These are phyloP conservation scores for Balansia obtecta DNA, from an alignment of 2,329 filamentous ascomycete species.

Conservation along the genomic window DNA sequence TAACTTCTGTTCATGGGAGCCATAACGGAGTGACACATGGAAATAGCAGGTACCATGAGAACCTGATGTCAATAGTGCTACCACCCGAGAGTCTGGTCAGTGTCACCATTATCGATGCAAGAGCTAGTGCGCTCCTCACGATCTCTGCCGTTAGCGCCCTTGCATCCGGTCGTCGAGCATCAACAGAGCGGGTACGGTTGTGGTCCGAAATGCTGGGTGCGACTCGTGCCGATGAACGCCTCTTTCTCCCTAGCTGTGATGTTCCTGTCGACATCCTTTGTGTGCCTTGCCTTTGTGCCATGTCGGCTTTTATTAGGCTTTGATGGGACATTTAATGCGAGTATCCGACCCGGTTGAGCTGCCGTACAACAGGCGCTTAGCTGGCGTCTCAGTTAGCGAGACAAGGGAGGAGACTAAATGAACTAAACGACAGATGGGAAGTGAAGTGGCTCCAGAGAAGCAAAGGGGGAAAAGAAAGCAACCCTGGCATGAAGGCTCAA, in stretches of 20 bases:
- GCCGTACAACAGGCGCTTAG: neutral
- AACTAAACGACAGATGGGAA: neutral
- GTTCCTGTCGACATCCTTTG: neutral
- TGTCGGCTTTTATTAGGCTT: conserved; percentile 1
- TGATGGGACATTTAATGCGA: conserved; percentile 3
- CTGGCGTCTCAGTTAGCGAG: conserved; percentile 9
- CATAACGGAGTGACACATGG: neutral
- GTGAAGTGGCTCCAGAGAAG: neutral
- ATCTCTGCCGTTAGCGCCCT: conserved; percentile 5
- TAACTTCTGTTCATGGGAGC: neutral
- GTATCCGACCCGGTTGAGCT: conserved; percentile 3
- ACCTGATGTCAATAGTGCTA: conserved; percentile 1
- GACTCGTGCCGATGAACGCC: neutral
- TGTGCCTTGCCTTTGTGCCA: neutral
- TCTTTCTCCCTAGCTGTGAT: neutral
- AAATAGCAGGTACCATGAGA: neutral
- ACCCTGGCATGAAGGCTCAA: neutral
- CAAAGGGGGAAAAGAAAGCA: neutral
- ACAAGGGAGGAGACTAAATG: neutral
- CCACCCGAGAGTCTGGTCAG: conserved; percentile 2
- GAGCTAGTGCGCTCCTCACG: conserved; percentile 1
- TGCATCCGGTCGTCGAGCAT: conserved; percentile 2
- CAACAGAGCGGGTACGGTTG: neutral
- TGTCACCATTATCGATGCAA: neutral
- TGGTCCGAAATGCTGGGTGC: conserved; percentile 4